Evolutionary conservation across 2,329 filamentous ascomycete genomes (phyloP).

Genomic region (Colletotrichum sp.): DNA sequence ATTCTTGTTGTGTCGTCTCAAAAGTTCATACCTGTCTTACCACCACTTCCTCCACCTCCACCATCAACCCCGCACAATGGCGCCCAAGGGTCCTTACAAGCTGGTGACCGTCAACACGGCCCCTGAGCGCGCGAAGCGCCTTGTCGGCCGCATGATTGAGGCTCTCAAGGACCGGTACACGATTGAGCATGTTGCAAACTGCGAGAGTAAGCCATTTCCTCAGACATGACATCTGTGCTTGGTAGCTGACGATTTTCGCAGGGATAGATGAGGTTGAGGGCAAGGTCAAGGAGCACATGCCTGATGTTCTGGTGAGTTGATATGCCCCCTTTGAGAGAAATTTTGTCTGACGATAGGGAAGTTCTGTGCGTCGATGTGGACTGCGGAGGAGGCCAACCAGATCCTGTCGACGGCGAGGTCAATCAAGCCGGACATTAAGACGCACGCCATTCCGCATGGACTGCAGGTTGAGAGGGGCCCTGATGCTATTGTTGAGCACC

Average conservation of each 20-base stretch:
- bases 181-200: constrained; percentile 68
- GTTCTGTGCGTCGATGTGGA: constrained; percentile 66
- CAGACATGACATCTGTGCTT: neutral
- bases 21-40: neutral
- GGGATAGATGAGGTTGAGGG: constrained; percentile 60
- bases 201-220: constrained; percentile 52
- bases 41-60: neutral
- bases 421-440: constrained; percentile 52
- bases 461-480: constrained; percentile 58
- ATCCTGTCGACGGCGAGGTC: constrained; percentile 49
- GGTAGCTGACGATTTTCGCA: constrained; percentile 26
- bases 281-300: constrained; percentile 47
- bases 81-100: constrained; percentile 61
- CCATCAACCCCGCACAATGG: constrained; percentile 17
- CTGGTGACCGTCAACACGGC: constrained; percentile 73
- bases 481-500: constrained; percentile 59
- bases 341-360: constrained; percentile 27
- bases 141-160: constrained; percentile 67
- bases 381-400: constrained; percentile 48
- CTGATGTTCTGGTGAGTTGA: constrained; percentile 32
- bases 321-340: neutral
- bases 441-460: constrained; percentile 58
- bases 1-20: neutral
- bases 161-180: constrained; percentile 67
- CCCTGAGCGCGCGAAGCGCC: constrained; percentile 66